Evolutionary conservation across 2,329 filamentous ascomycete species (phyloP), one percentile per base, ranked within the genome.

Genomic region (Nothophoma quercina): DNA sequence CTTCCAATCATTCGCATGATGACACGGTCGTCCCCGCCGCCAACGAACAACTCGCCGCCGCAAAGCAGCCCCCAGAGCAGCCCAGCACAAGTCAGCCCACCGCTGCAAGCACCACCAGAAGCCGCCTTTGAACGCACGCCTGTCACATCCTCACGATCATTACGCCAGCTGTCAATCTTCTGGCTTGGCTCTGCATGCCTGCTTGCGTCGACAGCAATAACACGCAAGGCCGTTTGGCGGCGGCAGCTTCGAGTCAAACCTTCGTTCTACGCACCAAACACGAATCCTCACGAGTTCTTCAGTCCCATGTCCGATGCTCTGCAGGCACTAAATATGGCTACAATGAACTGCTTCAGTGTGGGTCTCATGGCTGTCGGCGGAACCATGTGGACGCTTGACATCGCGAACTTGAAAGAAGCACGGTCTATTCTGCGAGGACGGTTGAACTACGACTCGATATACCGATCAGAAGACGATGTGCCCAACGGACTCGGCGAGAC

Each of bases 291-390:
- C 41, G 79, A 73, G 39, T 70, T 74, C 35, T 81, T 85, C 22
- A 88, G 88, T 66, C 86, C 87, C 7, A 82, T 85, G 1, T 71
- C 89, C 30, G 88, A 97, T 58, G 93, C 93, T 1, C 76, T 89
- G 26, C 89, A 96, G 74, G 93, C 93, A 0, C 79, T 99, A 18
- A 89, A 88, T 40, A 79, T 97, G 28, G 95, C 93, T 0, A 96
- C 93, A 0, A 82, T 97, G 63, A 96, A 96, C 65, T 90, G 95
- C 10, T 68, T 87, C 25, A 89, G 87, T 63, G 84, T 95, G 41
- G 87, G 83, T 1, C 85, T 96, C 72, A 85, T 96, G 82, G 76
- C 83, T 7, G 81, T 85, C 0, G 95, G 93, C 3, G 91, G 88
- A 0, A 73, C 87, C 9, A 79, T 90, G 56, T 96, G 88, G 82